Percentiles rank a stretch among this genome's conserved stretches.
These are phyloP conservation scores for Beauveria rudraprayagi DNA, from an alignment of 2,329 filamentous ascomycete species.

Conservation along the genomic window DNA sequence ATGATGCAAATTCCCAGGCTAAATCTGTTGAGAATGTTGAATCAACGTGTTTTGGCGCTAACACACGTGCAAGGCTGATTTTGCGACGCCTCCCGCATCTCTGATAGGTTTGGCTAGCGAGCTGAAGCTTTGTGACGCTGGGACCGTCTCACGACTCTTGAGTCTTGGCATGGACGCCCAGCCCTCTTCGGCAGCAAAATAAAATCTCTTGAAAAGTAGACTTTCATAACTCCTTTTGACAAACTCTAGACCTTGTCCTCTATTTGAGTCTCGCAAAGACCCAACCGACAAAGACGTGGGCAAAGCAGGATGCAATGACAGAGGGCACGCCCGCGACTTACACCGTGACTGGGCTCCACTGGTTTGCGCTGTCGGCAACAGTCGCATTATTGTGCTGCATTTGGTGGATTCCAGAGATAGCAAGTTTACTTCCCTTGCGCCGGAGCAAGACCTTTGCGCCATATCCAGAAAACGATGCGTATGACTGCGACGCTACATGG, in stretches of 20 bases:
- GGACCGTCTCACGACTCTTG: neutral
- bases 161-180: neutral
- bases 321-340: neutral
- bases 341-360: neutral
- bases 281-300: neutral
- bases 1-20: too few relatives aligned
- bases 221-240: too few relatives aligned
- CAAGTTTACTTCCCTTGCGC: neutral
- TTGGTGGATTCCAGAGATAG: neutral
- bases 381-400: neutral
- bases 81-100: conserved; percentile 7
- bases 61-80: conserved; percentile 8
- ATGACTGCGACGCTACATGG: neutral
- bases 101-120: conserved; percentile 9
- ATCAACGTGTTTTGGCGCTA: neutral
- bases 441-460: neutral
- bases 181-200: neutral
- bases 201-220: too few relatives aligned
- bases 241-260: neutral
- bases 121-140: conserved; percentile 3
- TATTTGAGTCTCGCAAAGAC: neutral
- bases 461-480: neutral
- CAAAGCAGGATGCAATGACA: neutral
- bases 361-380: neutral
- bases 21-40: neutral